Conservation (phyloP, 176 grass and related monocot species). For the Juncus effusus region DNA sequence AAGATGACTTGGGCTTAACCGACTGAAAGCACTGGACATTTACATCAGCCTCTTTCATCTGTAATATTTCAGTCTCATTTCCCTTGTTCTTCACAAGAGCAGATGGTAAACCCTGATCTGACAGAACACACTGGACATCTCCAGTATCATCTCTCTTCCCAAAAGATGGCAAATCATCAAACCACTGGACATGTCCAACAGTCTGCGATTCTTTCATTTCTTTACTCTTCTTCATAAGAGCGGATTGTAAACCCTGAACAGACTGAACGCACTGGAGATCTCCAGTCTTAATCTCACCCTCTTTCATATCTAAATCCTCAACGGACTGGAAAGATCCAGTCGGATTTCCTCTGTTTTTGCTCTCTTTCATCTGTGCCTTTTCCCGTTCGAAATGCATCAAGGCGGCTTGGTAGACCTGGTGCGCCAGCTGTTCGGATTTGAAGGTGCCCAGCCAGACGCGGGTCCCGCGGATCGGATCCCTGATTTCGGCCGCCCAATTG, state of each 20-base stretch:
- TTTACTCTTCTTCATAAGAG: not conserved
- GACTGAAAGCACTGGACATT: not conserved
- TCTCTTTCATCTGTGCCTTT: slow-evolving; percentile 12
- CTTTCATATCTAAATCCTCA: not conserved
- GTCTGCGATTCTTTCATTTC: not conserved
- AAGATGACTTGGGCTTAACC: not conserved
- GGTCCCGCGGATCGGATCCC: slow-evolving; percentile 29
- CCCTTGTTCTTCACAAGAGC: not conserved
- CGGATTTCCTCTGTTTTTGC: not conserved
- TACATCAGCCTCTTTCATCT: not conserved
- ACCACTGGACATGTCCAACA: not conserved
- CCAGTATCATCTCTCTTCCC: not conserved
- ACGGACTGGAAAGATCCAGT: not conserved
- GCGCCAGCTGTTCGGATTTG: slow-evolving; percentile 15
- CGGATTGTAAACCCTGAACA: not conserved
- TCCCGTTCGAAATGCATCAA: not conserved
- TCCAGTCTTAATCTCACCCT: not conserved
- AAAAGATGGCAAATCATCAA: not conserved
- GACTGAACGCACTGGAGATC: not conserved
- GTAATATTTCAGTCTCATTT: not conserved
- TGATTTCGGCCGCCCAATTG: slow-evolving; percentile 35
- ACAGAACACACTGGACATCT: not conserved
- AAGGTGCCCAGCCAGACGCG: slow-evolving; percentile 35
- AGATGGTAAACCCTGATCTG: not conserved
- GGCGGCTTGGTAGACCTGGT: slow-evolving; percentile 14